Evolutionary conservation across 2,329 filamentous ascomycete genomes (phyloP), one percentile per base, ranked within the genome.

Genomic region (Corniculantispora saksenae): DNA sequence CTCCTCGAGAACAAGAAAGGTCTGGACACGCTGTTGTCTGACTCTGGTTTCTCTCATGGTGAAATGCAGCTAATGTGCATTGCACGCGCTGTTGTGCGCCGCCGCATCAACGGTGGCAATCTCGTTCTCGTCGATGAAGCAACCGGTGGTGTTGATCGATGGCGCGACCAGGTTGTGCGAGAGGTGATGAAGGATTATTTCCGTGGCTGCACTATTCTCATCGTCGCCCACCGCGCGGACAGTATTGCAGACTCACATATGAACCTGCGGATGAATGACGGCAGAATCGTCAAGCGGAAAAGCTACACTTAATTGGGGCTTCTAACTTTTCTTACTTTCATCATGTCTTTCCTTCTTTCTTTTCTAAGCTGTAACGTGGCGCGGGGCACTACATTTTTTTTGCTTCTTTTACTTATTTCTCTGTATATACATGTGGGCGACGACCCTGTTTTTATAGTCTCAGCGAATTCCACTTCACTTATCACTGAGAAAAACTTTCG

Each of bases 51-150:
- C 17, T 63, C 61, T n/a, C 40, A 63, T 23, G 61, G 61, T n/a
- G 51, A 63, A n/a, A 63, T n/a, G 40, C 61, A 63, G 13, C 29
- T 63, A 25, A 15, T 63, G n/a, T 56, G 61, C 17, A 56, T 63
- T 25, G 61, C 61, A 21, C 51, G 61, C 9, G 61, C 61, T 13
- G 53, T 63, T 1, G 48, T 63, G 21, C 51, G 53, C 15, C 51
- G 53, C 19, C 51, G 51, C 7, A 10, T 63, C 0, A 63, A 38
- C 1, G 61, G 53, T 19, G 57, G 51, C 27, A 57, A 29, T 8
- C 61, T 63, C n/a, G n/a, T 63, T 3, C 27, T 63, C 7, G 53
- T 63, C 1, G 61, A 63, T 19, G 61, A 63, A n/a, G 61, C 61
- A 2, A 63, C 61, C 4, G 53, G 53, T 27, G 40, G 15, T 12